Percentiles rank a stretch among this genome's conserved stretches.
phyloP scores from a whole-genome alignment of 768 basidiomycete genomes.

The Chalciporus sphaerocephalus region DNA sequence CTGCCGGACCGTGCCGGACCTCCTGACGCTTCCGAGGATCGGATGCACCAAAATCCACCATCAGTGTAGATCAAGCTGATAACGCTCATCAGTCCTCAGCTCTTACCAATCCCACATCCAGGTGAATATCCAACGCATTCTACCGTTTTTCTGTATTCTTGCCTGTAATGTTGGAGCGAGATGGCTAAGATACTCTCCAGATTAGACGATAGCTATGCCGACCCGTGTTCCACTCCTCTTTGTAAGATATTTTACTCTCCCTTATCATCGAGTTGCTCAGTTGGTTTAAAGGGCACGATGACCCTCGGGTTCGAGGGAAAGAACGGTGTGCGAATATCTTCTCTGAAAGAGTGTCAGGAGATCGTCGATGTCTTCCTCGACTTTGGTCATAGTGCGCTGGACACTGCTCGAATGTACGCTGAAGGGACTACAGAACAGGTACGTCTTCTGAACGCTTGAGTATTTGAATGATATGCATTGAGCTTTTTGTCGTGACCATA shows the following conservation, averaged over 20 bases:
- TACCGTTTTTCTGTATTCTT: too few species aligned
- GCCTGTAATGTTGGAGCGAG: not conserved
- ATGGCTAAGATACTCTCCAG: too few species aligned
- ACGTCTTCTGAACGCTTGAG: not conserved
- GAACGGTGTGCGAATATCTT: slow-evolving; percentile 38
- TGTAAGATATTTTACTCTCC: slow-evolving; percentile 6
- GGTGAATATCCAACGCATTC: too few species aligned
- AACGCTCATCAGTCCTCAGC: not conserved
- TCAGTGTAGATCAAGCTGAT: too few species aligned
- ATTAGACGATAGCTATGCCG: slow-evolving; percentile 14
- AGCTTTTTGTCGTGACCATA: not conserved
- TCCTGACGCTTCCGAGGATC: too few species aligned
- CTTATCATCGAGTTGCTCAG: not conserved
- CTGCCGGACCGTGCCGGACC: too few species aligned
- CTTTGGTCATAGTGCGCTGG: slow-evolving; percentile 44
- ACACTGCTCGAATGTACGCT: slow-evolving; percentile 48
- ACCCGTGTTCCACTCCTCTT: slow-evolving; percentile 29
- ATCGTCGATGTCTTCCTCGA: slow-evolving; percentile 43
- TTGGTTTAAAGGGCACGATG: slow-evolving; percentile 41
- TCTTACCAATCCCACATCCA: not conserved
- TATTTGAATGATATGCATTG: not conserved
- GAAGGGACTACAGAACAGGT: slow-evolving; percentile 56
- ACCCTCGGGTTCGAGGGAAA: slow-evolving; percentile 41
- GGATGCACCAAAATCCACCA: too few species aligned
- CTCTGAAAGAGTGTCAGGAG: slow-evolving; percentile 36